Percentiles rank a stretch among this genome's conserved stretches.
Evolutionary conservation across 805 yeast species (phyloP).

Genomic region (Pichia phayaonensis): DNA sequence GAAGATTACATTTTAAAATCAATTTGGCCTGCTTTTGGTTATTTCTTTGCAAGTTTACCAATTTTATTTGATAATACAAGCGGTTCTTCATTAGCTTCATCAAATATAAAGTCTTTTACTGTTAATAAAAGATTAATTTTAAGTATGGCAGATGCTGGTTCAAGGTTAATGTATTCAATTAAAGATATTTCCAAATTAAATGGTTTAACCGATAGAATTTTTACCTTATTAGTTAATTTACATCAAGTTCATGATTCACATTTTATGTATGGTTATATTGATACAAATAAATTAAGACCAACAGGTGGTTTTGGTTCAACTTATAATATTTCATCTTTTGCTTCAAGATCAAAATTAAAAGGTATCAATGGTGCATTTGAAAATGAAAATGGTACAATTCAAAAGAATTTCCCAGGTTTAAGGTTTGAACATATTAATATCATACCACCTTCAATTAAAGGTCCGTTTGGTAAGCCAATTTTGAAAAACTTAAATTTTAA

Average conservation of each 20-base stretch:
- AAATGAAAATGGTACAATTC: constrained; percentile 56
- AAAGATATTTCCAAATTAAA: constrained; percentile 87
- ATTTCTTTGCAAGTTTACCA: constrained; percentile 82
- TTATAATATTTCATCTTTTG: constrained; percentile 25
- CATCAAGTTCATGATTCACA: constrained; percentile 73
- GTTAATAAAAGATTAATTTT: constrained; percentile 87
- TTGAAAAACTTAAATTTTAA: constrained; percentile 57
- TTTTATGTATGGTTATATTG: constrained; percentile 38
- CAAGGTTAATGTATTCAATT: constrained; percentile 87
- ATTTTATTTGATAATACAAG: constrained; percentile 46
- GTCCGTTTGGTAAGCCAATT: constrained; percentile 51
- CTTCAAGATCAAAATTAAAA: constrained; percentile 21
- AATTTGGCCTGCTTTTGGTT: constrained; percentile 95
- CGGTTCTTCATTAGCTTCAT: constrained; percentile 19
- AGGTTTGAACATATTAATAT: constrained; percentile 78
- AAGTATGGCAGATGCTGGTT: constrained; percentile 91
- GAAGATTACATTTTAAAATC: constrained; percentile 86
- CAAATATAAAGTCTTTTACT: constrained; percentile 77
- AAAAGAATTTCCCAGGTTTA: constrained; percentile 67
- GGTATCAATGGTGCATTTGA: not conserved
- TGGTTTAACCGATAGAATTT: constrained; percentile 84
- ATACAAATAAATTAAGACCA: constrained; percentile 10
- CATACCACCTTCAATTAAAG: constrained; percentile 63
- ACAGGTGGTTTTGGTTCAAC: constrained; percentile 27
- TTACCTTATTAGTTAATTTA: constrained; percentile 62